A percentile compares a stretch with the other conserved stretches of the same genome.
Evolutionary conservation across 768 basidiomycete genomes (phyloP).

Genomic region (Suillus discolor): DNA sequence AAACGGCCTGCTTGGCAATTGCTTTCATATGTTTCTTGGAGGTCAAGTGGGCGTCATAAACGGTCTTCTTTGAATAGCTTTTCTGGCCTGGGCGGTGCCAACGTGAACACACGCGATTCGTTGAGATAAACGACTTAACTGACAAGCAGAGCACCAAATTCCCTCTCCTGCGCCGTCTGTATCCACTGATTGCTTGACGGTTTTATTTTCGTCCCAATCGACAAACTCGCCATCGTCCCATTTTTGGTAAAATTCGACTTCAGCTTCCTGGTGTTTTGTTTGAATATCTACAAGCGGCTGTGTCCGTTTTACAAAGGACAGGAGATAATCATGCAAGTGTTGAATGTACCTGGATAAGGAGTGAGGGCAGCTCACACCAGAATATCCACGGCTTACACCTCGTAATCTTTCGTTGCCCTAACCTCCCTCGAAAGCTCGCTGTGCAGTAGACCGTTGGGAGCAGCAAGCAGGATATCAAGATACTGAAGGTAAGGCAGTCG

Average conservation of each 20-base stretch:
- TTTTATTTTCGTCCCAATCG: slow-evolving; percentile 61
- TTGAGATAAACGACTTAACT: slow-evolving; percentile 35
- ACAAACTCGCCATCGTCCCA: slow-evolving; percentile 84
- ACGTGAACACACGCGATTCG: slow-evolving; percentile 10
- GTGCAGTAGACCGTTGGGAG: slow-evolving; percentile 64
- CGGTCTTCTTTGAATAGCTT: slow-evolving; percentile 94
- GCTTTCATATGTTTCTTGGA: slow-evolving; percentile 97
- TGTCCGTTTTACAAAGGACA: slow-evolving; percentile 84
- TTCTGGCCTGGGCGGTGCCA: slow-evolving; percentile 72
- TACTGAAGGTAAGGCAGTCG: slow-evolving; percentile 92
- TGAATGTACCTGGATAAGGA: slow-evolving; percentile 70
- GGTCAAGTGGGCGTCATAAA: slow-evolving; percentile 93
- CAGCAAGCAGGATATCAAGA: slow-evolving; percentile 79
- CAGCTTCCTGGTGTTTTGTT: slow-evolving; percentile 61
- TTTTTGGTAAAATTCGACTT: slow-evolving; percentile 69
- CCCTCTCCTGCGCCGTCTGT: slow-evolving; percentile 57
- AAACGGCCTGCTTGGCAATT: slow-evolving; percentile 65
- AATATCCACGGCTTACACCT: slow-evolving; percentile 52
- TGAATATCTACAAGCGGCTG: slow-evolving; percentile 82
- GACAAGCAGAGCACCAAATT: slow-evolving; percentile 95
- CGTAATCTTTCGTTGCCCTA: slow-evolving; percentile 74
- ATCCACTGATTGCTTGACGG: slow-evolving; percentile 38
- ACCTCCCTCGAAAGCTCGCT: slow-evolving; percentile 68
- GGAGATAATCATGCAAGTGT: slow-evolving; percentile 77
- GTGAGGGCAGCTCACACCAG: slow-evolving; percentile 14